These are phyloP conservation scores for Coemansia aciculifera DNA, from an alignment of 192 early-diverging fungal genomes.

Conservation along the genomic window DNA sequence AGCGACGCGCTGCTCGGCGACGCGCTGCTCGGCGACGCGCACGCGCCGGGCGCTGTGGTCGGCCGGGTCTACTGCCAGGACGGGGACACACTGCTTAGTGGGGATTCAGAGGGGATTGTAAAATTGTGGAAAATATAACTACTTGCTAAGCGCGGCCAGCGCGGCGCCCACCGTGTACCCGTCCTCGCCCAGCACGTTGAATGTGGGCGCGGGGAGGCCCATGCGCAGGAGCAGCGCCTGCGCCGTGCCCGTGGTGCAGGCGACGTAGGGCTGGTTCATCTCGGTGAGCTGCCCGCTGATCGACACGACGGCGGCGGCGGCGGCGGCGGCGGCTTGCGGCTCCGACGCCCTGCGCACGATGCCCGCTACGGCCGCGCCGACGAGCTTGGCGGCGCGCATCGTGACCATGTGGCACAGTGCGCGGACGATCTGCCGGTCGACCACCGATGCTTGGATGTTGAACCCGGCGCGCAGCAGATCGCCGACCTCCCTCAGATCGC, in stretches of 20 bases:
- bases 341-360: constrained; percentile 18
- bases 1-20: too few relatives aligned
- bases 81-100: constrained; percentile 55
- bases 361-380: constrained; percentile 66
- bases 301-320: constrained; percentile 24
- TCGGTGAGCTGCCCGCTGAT: constrained; percentile 52
- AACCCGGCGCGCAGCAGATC: constrained; percentile 72
- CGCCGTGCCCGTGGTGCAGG: constrained; percentile 31
- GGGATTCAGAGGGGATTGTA: constrained; percentile 63
- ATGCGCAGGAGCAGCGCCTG: neutral
- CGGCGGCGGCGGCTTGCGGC: too few relatives aligned
- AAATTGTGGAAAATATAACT: constrained; percentile 60
- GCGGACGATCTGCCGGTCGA: constrained; percentile 81
- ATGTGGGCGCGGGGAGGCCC: constrained; percentile 18
- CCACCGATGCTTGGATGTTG: constrained; percentile 63
- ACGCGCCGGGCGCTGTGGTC: constrained; percentile 36
- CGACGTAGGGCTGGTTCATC: constrained; percentile 53
- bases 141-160: constrained; percentile 26
- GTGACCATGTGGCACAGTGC: constrained; percentile 80
- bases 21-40: constrained; percentile 46
- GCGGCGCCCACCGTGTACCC: constrained; percentile 45
- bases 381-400: constrained; percentile 79
- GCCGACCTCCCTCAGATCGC: constrained; percentile 64
- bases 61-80: constrained; percentile 16
- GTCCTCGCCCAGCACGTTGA: constrained; percentile 42